phyloP scores from a whole-genome alignment of 1,284 basidiomycete genomes.

The Nidula niveotomentosa region DNA sequence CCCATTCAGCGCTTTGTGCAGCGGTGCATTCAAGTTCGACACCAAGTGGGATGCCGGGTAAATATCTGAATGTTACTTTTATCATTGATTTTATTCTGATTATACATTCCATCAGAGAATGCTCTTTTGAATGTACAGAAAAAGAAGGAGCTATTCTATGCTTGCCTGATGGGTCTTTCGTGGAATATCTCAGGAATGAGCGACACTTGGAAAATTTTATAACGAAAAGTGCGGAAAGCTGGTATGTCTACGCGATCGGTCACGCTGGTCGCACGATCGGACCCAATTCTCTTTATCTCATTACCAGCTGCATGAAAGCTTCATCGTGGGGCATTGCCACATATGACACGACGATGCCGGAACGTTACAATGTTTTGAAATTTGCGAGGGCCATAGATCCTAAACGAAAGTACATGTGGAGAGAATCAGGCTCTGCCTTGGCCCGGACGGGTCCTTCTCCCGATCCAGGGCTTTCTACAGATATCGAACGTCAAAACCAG shows the following conservation, averaged over 20 bases:
- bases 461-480: neutral
- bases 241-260: constrained; percentile 1
- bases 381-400: neutral
- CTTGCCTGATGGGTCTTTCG: constrained; percentile 1
- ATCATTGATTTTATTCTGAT: neutral
- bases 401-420: neutral
- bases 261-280: neutral
- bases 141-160: neutral
- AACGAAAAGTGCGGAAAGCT: constrained; percentile 2
- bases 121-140: neutral
- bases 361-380: neutral
- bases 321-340: constrained; percentile 5
- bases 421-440: neutral
- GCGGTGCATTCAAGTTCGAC: neutral
- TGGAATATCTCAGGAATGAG: neutral
- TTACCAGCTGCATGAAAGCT: constrained; percentile 5
- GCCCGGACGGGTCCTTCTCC: neutral
- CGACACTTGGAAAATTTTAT: constrained; percentile 3
- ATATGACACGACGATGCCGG: constrained; percentile 1
- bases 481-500: neutral
- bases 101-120: neutral
- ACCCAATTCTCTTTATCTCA: constrained; percentile 5
- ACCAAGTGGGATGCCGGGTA: neutral
- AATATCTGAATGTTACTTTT: neutral
- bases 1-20: neutral